Evolutionary conservation across 1,139 yeast species (phyloP), one percentile per base, ranked within the genome.

Genomic region (Insectozyma bohioensis): DNA sequence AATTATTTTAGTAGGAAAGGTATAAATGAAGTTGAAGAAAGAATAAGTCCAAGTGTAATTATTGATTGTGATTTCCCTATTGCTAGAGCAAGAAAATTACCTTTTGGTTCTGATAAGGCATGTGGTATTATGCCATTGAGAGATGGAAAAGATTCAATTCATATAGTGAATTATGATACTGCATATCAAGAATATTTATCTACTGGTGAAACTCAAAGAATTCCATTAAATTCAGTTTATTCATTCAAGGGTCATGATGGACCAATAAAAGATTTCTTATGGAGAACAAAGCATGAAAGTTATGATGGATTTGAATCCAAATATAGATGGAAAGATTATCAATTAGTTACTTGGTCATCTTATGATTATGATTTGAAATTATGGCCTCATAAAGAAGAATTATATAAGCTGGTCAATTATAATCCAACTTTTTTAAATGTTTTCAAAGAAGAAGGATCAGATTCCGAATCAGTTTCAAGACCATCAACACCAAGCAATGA

Each of bases 271-370:
- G 97, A 90, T 52, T 87, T 88, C 52, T 65, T 90, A 2, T 90
- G 97, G 97, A 66, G 97, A 45, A 64, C 78, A 6, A 64, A 86
- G 35, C 69, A 62, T 36, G 67, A 56, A 27, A 39, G 39, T 4
- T 67, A 67, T 35, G 56, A 54, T 19, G 61, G 56, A 41, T 62
- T 43, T 42, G 71, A 70, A 12, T 55, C 72, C 2, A 63, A 60
- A 6, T 48, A 67, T 7, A 81, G 78, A 45, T 88, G 88, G 63
- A 68, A 88, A 36, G 95, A 87, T 41, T 88, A 75, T 51, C 97
- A 90, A 53, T 58, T 92, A 33, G 94, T 92, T 0, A 86, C 98
- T 0, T 92, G 97, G 97, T 83, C 95, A 0, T 80, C 85, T 13
- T 63, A 54, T 41, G 98, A 92, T 52, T 77, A 80, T 45, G 95